Evolutionary conservation across 139 green algal genomes (phyloP), one percentile per base, ranked within the genome.

Genomic region (Chlorella sorokiniana): DNA sequence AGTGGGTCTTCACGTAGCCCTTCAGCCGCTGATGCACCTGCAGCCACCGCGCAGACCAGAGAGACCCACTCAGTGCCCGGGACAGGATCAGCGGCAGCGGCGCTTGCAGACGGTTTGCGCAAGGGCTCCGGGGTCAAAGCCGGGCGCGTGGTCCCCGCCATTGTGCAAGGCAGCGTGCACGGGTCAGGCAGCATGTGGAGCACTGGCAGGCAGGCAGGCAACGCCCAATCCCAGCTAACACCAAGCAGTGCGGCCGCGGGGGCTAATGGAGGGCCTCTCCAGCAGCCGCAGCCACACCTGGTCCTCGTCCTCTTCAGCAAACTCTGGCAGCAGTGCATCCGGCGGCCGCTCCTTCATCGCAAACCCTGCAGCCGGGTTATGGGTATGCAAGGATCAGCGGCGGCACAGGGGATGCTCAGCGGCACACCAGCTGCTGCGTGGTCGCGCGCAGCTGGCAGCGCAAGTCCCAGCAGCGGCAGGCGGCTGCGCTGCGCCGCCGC

Each of bases 271-370:
- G n/a, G n/a, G n/a, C n/a, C n/a, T n/a, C n/a, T n/a, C n/a, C 25
- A n/a, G 4, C 52, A 48, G 0, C 31, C 0, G 14, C 69, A 37
- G 16, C 27, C 65, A 20, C 65, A 51, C 65, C 35, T 51, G 65
- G 22, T 72, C 65, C 40, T 75, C 72, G n/a, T 85, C 74, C 1
- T 77, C 69, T 25, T 48, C 20, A 7, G 52, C 63, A 25, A 82
- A 92, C 81, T 87, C 61, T 3, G 89, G 88, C 42, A 94, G 76
- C 54, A 89, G 77, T 25, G 78, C 75, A 27, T 92, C 90, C 0
- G 91, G 91, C 35, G 91, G 89, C 22, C 83, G 48, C 59, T 77
- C 48, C 11, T 67, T 22, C 44, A 89, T 67, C 27, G 33, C 45
- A 38, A 73, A 52, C 18, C 70, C 59, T 27, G 69, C 54, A 29